Evolutionary conservation across 1,139 yeast genomes (phyloP).

Genomic region (Arxiozyma slooffiae): DNA sequence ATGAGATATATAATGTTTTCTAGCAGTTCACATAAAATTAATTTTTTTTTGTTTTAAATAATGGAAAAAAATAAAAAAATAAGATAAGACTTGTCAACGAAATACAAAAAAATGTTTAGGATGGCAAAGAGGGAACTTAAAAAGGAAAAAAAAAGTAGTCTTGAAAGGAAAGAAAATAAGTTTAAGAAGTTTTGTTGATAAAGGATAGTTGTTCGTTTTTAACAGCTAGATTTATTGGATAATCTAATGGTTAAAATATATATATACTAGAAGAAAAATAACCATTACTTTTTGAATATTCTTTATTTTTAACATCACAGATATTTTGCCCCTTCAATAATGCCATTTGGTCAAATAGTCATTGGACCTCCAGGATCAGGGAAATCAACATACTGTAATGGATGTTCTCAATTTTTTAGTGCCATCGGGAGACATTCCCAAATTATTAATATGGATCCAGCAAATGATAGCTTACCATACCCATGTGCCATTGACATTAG

Average conservation of each 20-base stretch:
- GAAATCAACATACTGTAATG: constrained; percentile 88
- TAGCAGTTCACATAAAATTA: too few relatives aligned
- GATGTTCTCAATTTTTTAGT: constrained; percentile 80
- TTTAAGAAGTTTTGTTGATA: not conserved
- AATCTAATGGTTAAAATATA: too few relatives aligned
- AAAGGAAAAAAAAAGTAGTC: too few relatives aligned
- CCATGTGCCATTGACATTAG: constrained; percentile 82
- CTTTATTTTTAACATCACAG: not conserved
- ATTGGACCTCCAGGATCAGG: constrained; percentile 99
- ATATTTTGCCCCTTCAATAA: constrained; percentile 12
- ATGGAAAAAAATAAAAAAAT: too few relatives aligned
- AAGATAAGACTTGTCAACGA: too few relatives aligned
- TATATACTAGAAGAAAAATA: not conserved
- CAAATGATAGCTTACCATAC: constrained; percentile 76
- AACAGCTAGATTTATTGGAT: not conserved
- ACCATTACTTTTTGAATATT: not conserved
- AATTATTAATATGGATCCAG: constrained; percentile 85
- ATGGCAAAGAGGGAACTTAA: not conserved
- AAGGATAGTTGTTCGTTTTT: not conserved
- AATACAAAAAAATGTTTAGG: too few relatives aligned
- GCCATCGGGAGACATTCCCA: constrained; percentile 88
- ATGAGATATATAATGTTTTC: too few relatives aligned
- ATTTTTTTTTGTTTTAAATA: too few relatives aligned
- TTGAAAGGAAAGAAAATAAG: not conserved
- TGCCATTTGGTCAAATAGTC: constrained; percentile 80